Evolutionary conservation across 208 protist species (phyloP).

Genomic region (Leishmania tropica): DNA sequence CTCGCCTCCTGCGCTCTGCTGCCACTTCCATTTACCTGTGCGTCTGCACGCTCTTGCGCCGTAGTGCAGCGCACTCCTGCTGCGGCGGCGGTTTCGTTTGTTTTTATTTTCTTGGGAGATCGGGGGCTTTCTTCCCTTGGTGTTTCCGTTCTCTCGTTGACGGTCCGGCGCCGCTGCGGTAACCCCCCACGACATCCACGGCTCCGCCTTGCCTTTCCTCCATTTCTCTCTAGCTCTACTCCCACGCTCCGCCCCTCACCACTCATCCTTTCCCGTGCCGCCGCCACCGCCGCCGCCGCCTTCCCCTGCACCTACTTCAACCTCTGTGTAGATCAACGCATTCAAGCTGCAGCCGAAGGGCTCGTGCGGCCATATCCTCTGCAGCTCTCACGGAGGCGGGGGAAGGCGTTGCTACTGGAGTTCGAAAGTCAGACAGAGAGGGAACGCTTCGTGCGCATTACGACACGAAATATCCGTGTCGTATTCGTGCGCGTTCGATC

Average conservation of each 20-base stretch:
- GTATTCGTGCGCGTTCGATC: neutral
- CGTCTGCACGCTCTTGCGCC: no score
- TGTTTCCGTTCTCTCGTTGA: neutral
- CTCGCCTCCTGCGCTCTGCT: no score
- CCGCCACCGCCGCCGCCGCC: no score
- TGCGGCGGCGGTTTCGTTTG: no score
- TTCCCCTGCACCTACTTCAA: neutral
- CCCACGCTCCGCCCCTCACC: neutral
- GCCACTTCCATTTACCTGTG: no score
- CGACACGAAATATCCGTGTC: neutral
- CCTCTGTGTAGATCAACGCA: neutral
- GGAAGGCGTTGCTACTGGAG: neutral
- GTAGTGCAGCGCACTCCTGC: no score
- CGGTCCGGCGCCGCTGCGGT: neutral
- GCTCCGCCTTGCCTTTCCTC: neutral
- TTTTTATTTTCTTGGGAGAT: no score
- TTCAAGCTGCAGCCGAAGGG: neutral
- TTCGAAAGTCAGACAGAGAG: neutral
- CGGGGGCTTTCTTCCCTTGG: no score
- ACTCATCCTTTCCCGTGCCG: neutral
- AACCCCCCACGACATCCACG: neutral
- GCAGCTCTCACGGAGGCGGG: neutral
- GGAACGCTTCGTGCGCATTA: neutral
- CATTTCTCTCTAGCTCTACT: neutral
- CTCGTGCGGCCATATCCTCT: neutral